Percentiles rank a stretch among this genome's conserved stretches.
These are phyloP conservation scores for Pythium coloratum DNA, from an alignment of 352 stramenopile genomes.

Conservation along the genomic window DNA sequence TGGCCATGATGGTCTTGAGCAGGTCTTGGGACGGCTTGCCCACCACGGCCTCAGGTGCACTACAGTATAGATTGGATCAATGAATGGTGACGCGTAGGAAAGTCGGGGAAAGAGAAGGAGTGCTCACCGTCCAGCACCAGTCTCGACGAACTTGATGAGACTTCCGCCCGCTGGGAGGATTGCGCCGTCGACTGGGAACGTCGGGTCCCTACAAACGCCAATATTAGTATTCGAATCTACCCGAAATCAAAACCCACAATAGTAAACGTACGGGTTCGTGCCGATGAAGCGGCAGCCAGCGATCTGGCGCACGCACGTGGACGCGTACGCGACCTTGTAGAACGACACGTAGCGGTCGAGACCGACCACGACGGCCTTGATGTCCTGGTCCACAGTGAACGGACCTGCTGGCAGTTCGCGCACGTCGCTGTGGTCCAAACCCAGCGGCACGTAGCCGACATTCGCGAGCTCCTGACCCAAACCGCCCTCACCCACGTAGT, in stretches of 20 bases:
- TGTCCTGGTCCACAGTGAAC: slow-evolving; percentile 66
- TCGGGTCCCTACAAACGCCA: slow-evolving; percentile 51
- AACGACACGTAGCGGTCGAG: slow-evolving; percentile 65
- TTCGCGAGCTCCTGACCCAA: slow-evolving; percentile 67
- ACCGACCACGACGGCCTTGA: slow-evolving; percentile 77
- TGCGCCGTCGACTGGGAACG: slow-evolving; percentile 73
- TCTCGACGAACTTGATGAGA: slow-evolving; percentile 72
- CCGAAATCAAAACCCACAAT: neutral
- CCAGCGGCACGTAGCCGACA: slow-evolving; percentile 62
- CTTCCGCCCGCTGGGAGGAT: slow-evolving; percentile 74
- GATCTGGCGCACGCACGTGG: slow-evolving; percentile 67
- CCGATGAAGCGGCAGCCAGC: slow-evolving; percentile 77
- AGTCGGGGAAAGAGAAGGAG: neutral
- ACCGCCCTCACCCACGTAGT: slow-evolving; percentile 76
- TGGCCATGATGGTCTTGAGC: slow-evolving; percentile 72
- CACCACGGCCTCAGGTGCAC: slow-evolving; percentile 66
- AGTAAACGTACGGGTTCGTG: slow-evolving; percentile 68
- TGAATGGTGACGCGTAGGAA: neutral
- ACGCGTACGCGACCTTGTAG: slow-evolving; percentile 87
- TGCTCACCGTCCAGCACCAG: slow-evolving; percentile 59
- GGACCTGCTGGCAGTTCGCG: slow-evolving; percentile 60
- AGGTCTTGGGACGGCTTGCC: slow-evolving; percentile 85
- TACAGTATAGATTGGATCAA: slow-evolving; percentile 15
- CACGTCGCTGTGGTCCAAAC: slow-evolving; percentile 64
- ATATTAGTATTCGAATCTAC: neutral